A percentile compares a stretch with the other conserved stretches of the same genome.
These are phyloP conservation scores for Erysimum pusillum DNA, from an alignment of 441 rosid genomes.

Conservation along the genomic window DNA sequence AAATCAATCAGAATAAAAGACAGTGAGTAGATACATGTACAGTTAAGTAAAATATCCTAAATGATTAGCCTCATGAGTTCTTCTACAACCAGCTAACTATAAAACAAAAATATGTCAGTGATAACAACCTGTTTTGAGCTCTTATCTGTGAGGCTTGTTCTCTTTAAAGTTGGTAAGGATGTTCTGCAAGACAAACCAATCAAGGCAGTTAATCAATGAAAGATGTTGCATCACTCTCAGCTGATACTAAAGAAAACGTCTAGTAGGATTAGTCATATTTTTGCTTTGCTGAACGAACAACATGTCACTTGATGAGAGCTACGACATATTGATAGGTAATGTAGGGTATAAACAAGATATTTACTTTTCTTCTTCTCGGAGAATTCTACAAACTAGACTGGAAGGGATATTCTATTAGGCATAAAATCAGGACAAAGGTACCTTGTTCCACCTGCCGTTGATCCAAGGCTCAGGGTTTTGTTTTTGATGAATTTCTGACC, in stretches of 20 bases:
- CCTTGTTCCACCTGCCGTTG: conserved; percentile 55
- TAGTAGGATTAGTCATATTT: conserved; percentile 48
- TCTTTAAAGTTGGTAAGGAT: conserved; percentile 60
- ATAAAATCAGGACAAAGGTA: conserved; percentile 43
- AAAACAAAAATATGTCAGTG: conserved; percentile 4
- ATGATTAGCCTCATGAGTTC: not conserved
- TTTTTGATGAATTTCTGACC: conserved; percentile 47
- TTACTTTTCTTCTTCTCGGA: not conserved
- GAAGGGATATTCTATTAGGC: conserved; percentile 19
- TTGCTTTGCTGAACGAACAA: conserved; percentile 51
- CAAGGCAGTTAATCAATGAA: conserved; percentile 40
- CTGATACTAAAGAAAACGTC: conserved; percentile 39
- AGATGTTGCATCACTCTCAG: conserved; percentile 28
- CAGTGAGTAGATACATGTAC: conserved; percentile 10
- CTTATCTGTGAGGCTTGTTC: conserved; percentile 54
- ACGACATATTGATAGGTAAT: conserved; percentile 19
- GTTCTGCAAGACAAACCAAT: conserved; percentile 64
- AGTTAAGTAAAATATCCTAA: conserved; percentile 21
- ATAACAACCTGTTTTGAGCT: conserved; percentile 49
- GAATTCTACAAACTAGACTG: conserved; percentile 7
- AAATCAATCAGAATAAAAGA: conserved; percentile 14
- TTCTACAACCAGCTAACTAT: conserved; percentile 5
- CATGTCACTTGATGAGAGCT: conserved; percentile 27
- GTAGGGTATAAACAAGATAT: conserved; percentile 9
- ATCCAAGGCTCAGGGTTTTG: conserved; percentile 52